Conservation (phyloP, 169 alveolate species). For the Plasmodium gonderi region DNA sequence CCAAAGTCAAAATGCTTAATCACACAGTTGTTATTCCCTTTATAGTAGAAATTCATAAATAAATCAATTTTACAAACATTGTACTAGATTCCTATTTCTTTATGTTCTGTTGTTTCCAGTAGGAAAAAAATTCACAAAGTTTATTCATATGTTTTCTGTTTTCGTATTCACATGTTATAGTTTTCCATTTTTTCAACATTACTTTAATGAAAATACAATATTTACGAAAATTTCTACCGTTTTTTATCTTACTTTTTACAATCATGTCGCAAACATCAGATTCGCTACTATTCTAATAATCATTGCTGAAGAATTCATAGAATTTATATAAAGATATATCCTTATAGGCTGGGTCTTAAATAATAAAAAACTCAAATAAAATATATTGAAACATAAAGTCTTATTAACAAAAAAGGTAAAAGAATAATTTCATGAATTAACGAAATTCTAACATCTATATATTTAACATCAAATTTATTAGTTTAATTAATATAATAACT, state of each 20-base stretch:
- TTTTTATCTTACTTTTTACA: neutral
- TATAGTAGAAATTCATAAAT: neutral
- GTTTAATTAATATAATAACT: neutral
- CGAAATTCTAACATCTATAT: neutral
- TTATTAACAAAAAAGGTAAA: neutral
- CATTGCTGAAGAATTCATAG: neutral
- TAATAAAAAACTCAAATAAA: neutral
- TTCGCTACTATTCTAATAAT: neutral
- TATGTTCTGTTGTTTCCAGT: neutral
- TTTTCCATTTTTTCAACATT: neutral
- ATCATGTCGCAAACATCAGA: neutral
- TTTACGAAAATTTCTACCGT: neutral
- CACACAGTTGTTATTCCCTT: neutral
- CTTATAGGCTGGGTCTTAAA: neutral
- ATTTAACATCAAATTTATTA: neutral
- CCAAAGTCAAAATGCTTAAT: neutral
- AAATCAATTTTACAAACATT: neutral
- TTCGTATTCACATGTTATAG: neutral
- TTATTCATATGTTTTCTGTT: neutral
- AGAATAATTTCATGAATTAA: neutral
- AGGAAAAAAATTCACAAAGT: neutral
- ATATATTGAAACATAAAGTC: neutral
- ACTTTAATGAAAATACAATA: neutral
- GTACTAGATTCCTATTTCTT: neutral
- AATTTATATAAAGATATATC: neutral